Conservation (phyloP, 192 early-diverging fungal genomes). For the Backusella sp. region DNA sequence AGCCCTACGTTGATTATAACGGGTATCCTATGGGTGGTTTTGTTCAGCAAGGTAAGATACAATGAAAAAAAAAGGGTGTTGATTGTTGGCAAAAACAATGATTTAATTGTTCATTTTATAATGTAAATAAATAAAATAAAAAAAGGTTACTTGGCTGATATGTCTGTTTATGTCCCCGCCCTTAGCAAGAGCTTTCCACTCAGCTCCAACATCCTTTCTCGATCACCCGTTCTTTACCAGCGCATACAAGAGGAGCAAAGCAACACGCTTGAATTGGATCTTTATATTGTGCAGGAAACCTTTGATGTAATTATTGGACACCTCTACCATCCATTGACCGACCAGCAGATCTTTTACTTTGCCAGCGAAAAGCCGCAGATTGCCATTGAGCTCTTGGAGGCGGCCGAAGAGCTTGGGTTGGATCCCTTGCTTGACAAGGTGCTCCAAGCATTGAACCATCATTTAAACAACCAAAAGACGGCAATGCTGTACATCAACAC, state of each 20-base stretch:
- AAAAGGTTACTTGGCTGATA: slow-evolving; percentile 25
- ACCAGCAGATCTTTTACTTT: not conserved
- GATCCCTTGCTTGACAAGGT: not conserved
- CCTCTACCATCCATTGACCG: slow-evolving; percentile 2
- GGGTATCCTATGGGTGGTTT: not conserved
- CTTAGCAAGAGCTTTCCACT: slow-evolving; percentile 18
- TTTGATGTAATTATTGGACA: slow-evolving; percentile 16
- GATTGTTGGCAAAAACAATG: not conserved
- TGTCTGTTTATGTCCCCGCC: slow-evolving; percentile 15
- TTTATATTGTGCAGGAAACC: slow-evolving; percentile 9
- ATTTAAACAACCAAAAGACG: not conserved
- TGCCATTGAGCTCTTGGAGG: slow-evolving; percentile 17
- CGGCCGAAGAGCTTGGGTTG: slow-evolving; percentile 9
- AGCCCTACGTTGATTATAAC: slow-evolving; percentile 3
- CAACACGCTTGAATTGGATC: slow-evolving; percentile 5
- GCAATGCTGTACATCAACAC: not conserved
- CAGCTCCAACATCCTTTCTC: slow-evolving; percentile 17
- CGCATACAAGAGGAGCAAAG: slow-evolving; percentile 9
- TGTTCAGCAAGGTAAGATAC: not conserved
- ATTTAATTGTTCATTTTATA: not conserved
- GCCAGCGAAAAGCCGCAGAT: slow-evolving; percentile 19
- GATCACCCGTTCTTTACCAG: slow-evolving; percentile 20
- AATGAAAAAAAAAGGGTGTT: not conserved
- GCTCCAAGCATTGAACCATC: not conserved
- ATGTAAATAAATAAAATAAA: not conserved